These are phyloP conservation scores for Debaryomyces maramus DNA, from an alignment of 805 yeast species.

Conservation along the genomic window DNA sequence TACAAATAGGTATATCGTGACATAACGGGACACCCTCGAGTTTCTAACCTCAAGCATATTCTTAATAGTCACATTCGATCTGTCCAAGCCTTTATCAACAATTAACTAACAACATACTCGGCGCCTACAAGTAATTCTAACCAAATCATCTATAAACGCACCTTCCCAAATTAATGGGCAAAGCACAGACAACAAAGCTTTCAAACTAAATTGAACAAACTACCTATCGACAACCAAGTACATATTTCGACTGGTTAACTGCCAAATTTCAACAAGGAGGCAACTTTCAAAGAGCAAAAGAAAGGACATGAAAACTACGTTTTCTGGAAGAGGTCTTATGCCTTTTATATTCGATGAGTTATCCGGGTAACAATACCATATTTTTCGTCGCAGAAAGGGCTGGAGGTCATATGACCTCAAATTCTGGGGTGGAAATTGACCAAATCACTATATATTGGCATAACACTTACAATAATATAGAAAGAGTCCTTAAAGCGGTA, in stretches of 20 bases:
- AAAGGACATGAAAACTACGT: conserved; percentile 6
- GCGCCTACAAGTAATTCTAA: conserved; percentile 12
- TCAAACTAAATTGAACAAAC: conserved; percentile 20
- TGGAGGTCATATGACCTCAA: background rate
- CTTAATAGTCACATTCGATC: conserved; percentile 43
- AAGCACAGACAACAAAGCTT: conserved; percentile 21
- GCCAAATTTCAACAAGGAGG: conserved; percentile 38
- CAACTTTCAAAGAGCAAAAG: conserved; percentile 36
- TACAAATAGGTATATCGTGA: conserved; percentile 40
- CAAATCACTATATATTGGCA: background rate
- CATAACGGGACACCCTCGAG: conserved; percentile 46
- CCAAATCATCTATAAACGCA: conserved; percentile 13
- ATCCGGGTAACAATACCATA: conserved; percentile 20
- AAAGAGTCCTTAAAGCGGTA: background rate
- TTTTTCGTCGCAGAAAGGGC: conserved; percentile 3
- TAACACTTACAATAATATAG: background rate
- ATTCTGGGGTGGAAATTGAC: background rate
- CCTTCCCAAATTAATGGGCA: conserved; percentile 45
- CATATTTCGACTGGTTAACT: conserved; percentile 19
- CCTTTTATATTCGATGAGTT: conserved; percentile 7
- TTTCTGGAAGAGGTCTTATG: conserved; percentile 1
- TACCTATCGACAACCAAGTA: conserved; percentile 4
- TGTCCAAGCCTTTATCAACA: conserved; percentile 37
- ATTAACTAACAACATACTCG: conserved; percentile 20
- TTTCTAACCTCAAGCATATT: conserved; percentile 36